Evolutionary conservation across 1,139 yeast species (phyloP).

Genomic region (Debaryomyces sp.): DNA sequence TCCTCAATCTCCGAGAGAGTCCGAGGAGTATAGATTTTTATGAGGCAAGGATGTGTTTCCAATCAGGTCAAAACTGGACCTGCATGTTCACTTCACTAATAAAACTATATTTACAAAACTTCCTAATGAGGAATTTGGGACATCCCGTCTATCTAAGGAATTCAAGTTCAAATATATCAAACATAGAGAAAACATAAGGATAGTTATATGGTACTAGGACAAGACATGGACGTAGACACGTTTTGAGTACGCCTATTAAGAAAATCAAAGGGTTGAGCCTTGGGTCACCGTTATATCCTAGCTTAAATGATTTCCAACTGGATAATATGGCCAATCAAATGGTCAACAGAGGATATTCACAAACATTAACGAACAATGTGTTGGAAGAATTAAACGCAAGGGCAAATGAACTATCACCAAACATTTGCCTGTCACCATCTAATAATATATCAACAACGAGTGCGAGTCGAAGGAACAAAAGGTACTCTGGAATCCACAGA

Average conservation of each 20-base stretch:
- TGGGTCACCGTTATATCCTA: conserved; percentile 28
- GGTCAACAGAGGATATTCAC: conserved; percentile 46
- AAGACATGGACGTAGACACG: conserved; percentile 11
- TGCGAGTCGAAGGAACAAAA: conserved; percentile 22
- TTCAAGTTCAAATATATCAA: not conserved
- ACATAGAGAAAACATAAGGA: not conserved
- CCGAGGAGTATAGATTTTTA: not conserved
- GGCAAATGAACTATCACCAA: conserved; percentile 32
- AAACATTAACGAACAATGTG: conserved; percentile 43
- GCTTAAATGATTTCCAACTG: conserved; percentile 14
- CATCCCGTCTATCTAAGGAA: conserved; percentile 1
- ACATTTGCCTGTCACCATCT: conserved; percentile 16
- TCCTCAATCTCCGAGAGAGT: not conserved
- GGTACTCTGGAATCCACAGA: conserved; percentile 39
- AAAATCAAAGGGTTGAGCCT: conserved; percentile 37
- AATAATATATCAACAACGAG: conserved; percentile 8
- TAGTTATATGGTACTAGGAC: conserved; percentile 6
- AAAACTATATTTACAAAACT: not conserved
- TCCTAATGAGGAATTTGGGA: not conserved
- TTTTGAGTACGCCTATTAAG: conserved; percentile 45
- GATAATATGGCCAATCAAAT: conserved; percentile 20
- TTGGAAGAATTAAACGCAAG: conserved; percentile 40
- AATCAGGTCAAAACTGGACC: not conserved
- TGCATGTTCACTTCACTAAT: not conserved
- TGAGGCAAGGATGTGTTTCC: not conserved